A percentile compares a stretch with the other conserved stretches of the same genome.
phyloP scores from a whole-genome alignment of 164 flowering plant genomes.

The Vitis riparia region DNA sequence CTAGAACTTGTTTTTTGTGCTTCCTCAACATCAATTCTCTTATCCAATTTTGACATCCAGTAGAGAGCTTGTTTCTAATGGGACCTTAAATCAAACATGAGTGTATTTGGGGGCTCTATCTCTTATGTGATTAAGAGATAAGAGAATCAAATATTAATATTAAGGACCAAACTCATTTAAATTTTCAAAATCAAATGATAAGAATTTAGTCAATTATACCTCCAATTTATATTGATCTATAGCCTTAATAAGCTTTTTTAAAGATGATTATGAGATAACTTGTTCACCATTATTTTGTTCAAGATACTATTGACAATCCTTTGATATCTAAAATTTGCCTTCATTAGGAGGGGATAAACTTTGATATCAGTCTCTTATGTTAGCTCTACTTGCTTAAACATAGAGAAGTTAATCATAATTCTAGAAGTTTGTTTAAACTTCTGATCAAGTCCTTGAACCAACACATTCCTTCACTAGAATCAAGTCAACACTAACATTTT shows the following conservation, averaged over 20 bases:
- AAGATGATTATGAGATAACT: conserved; percentile 48
- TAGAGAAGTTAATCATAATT: no score
- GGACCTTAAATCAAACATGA: conserved; percentile 60
- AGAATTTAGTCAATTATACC: conserved; percentile 30
- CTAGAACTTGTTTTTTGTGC: conserved; percentile 36
- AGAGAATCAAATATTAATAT: neutral
- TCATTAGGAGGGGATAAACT: no score
- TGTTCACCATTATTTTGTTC: conserved; percentile 50
- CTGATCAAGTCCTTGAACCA: no score
- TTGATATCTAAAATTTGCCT: neutral
- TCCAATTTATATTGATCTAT: conserved; percentile 60
- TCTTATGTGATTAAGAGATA: conserved; percentile 38
- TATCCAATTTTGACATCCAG: conserved; percentile 78
- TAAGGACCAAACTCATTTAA: neutral
- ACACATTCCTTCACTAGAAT: no score
- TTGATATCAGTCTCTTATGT: no score
- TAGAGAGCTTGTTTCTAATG: conserved; percentile 83
- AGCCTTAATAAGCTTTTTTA: conserved; percentile 71
- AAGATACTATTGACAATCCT: conserved; percentile 26
- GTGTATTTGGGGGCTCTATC: conserved; percentile 67
- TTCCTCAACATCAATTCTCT: conserved; percentile 58
- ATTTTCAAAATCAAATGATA: neutral
- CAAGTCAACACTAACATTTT: no score
- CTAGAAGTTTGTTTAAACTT: no score
- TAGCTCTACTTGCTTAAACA: no score